Conservation (phyloP, 805 yeast species). For the Lipomyces sp. region DNA sequence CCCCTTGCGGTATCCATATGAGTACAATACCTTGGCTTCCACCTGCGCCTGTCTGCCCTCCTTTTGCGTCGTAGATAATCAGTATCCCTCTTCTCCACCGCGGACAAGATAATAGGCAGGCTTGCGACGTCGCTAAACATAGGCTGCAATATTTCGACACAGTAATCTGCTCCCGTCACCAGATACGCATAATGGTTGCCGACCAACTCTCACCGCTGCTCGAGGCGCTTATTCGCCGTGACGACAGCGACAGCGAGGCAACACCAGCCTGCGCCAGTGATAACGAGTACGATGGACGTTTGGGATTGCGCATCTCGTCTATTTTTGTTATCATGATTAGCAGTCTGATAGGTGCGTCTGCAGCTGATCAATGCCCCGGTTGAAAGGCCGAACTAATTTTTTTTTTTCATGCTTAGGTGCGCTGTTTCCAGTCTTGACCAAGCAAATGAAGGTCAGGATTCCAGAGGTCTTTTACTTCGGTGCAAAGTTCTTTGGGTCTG, state of each 20-base stretch:
- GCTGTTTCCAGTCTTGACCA: slow-evolving; percentile 45
- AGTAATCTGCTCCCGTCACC: too few relatives aligned
- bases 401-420: too few relatives aligned
- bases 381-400: too few relatives aligned
- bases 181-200: neutral
- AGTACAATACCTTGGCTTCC: too few relatives aligned
- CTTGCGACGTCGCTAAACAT: too few relatives aligned
- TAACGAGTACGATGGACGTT: slow-evolving; percentile 44
- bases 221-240: slow-evolving; percentile 8
- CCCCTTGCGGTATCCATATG: too few relatives aligned
- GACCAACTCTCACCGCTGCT: neutral
- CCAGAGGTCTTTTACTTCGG: slow-evolving; percentile 25
- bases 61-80: too few relatives aligned
- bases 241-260: slow-evolving; percentile 6
- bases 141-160: too few relatives aligned
- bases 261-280: slow-evolving; percentile 23
- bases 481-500: slow-evolving; percentile 51
- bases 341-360: slow-evolving; percentile 42
- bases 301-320: slow-evolving; percentile 53
- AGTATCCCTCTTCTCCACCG: too few relatives aligned
- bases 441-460: slow-evolving; percentile 17
- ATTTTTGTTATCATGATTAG: slow-evolving; percentile 57
- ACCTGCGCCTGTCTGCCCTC: too few relatives aligned
- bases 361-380: too few relatives aligned
- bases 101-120: too few relatives aligned